Conservation (phyloP, 2,329 filamentous ascomycete species). For the Bipolaris zeicola region DNA sequence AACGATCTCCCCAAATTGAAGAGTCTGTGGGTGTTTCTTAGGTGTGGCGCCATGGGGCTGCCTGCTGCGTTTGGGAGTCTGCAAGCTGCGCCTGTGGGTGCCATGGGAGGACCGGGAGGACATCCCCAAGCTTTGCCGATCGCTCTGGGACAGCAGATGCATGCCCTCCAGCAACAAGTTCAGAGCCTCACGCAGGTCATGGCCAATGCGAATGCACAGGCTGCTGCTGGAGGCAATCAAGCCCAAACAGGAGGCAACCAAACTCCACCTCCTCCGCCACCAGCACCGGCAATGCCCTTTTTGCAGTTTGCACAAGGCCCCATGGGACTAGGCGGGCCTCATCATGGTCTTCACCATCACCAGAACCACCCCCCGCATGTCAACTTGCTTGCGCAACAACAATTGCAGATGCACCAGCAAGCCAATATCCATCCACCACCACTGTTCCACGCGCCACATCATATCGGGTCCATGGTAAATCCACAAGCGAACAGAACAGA, state of each 20-base stretch:
- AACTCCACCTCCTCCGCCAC: constrained; percentile 22
- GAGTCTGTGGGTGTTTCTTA: constrained; percentile 45
- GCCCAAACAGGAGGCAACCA: constrained; percentile 12
- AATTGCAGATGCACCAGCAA: constrained; percentile 6
- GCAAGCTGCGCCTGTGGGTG: neutral
- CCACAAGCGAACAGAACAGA: neutral
- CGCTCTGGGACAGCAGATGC: constrained; percentile 34
- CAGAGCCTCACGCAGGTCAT: constrained; percentile 29
- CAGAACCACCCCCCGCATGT: constrained; percentile 17
- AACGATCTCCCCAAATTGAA: constrained; percentile 45
- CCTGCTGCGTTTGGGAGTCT: neutral
- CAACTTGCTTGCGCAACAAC: constrained; percentile 21
- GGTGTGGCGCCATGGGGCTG: constrained; percentile 28
- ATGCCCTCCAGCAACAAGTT: constrained; percentile 34
- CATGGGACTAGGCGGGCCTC: constrained; percentile 1
- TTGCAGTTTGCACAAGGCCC: constrained; percentile 28
- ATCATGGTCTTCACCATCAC: constrained; percentile 5
- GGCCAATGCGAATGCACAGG: constrained; percentile 15
- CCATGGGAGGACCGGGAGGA: constrained; percentile 13
- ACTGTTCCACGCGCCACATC: neutral
- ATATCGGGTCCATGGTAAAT: neutral
- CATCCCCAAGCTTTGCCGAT: constrained; percentile 36
- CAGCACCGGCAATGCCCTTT: constrained; percentile 29
- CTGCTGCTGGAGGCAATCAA: constrained; percentile 1
- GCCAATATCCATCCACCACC: constrained; percentile 1